Evolutionary conservation across 1,284 basidiomycete species (phyloP), one percentile per base, ranked within the genome.

Genomic region (Apiotrichum montevideense): DNA sequence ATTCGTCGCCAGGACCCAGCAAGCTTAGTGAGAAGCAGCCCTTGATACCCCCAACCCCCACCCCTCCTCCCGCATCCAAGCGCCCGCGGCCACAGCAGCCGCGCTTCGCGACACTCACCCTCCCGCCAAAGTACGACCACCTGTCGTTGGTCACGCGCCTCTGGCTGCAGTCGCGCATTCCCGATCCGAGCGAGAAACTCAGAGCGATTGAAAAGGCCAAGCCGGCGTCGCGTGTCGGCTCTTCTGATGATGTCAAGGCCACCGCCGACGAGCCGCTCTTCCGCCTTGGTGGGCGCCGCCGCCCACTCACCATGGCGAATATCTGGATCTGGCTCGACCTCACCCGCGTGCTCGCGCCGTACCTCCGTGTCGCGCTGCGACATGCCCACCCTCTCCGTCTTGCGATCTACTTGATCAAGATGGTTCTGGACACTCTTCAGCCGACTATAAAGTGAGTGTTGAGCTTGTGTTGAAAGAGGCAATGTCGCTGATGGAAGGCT

Each of bases 291-390:
- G 56, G 56, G 0, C 10, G 15, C 14, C 29, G 41, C 8, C 51
- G 56, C 3, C 51, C 51, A 0, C 3, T 52, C 40, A 53, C 15
- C 2, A 8, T 52, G 3, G 46, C 51, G 3, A 49, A 21, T n/a
- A 9, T 57, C n/a, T 52, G 51, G 51, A 21, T 57, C 32, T 52
- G 46, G 51, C 51, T 57, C 41, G 56, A 57, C 51, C 44, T 57
- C 32, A 39, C 39, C 9, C 56, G 51, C 14, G 51, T 33, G 3
- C 51, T 57, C 29, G 33, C 47, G 2, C 55, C 45, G 3, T 44
- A 45, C 32, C 41, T 51, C 33, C 4, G 21, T 14, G 32, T 37
- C 33, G 44, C 45, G 13, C 37, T 51, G 14, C 35, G 37, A 4
- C n/a, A 40, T 14, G 47, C 33, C 4, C 47, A 51, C 40, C 50